Evolutionary conservation across 768 basidiomycete species (phyloP).

Genomic region (Mrakia frigida): DNA sequence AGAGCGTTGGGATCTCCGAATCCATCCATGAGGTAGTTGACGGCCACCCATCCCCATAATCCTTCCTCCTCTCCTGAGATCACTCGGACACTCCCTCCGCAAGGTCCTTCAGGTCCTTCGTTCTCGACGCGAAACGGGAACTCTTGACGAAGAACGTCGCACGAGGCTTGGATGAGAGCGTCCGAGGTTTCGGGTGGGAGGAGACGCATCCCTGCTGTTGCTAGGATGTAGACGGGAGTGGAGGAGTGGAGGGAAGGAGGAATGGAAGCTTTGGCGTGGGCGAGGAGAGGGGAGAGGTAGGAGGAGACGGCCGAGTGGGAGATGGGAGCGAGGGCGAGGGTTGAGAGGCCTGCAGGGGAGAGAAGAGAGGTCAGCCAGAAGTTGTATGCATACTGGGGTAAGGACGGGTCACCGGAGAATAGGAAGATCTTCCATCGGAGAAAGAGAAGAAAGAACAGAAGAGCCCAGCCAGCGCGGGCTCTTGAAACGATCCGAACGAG

Average conservation of each 20-base stretch:
- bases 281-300: constrained; percentile 76
- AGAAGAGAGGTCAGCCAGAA: not conserved
- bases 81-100: constrained; percentile 85
- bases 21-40: constrained; percentile 98
- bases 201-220: constrained; percentile 96
- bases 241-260: constrained; percentile 77
- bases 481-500: too few relatives aligned
- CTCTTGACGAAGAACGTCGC: constrained; percentile 65
- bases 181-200: constrained; percentile 64
- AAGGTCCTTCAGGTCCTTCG: constrained; percentile 65
- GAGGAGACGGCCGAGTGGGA: constrained; percentile 59
- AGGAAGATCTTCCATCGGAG: too few relatives aligned
- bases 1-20: constrained; percentile 50
- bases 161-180: constrained; percentile 67
- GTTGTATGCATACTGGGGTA: not conserved
- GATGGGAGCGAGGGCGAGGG: constrained; percentile 50
- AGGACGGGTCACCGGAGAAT: too few relatives aligned
- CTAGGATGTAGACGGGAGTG: constrained; percentile 89
- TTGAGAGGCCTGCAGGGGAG: constrained; percentile 70
- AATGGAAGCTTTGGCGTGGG: constrained; percentile 72
- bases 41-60: constrained; percentile 96
- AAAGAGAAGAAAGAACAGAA: too few relatives aligned
- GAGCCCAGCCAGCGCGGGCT: too few relatives aligned
- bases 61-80: constrained; percentile 99
- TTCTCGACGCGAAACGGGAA: constrained; percentile 71